Evolutionary conservation across 108 stramenopile genomes (phyloP), one percentile per base, ranked within the genome.

Genomic region (Skeletonema potamos): DNA sequence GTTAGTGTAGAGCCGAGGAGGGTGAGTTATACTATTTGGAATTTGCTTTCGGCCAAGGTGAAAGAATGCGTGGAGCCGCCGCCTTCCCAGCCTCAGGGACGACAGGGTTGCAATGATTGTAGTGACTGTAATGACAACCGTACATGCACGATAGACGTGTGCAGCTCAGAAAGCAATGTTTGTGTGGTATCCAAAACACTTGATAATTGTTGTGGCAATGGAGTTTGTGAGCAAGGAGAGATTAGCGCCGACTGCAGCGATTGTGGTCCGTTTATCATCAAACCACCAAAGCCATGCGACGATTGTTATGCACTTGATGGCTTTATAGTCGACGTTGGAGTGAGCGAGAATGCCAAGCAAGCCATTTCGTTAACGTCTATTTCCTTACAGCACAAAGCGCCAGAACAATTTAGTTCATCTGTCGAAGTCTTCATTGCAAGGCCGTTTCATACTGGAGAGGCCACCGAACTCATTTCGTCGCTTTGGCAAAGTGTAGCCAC

Each of bases 161-260:
- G 76, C 44, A 43, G 57, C 5, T 5, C 44, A 13, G 22, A 51
- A n/a, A n/a, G n/a, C 8, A 48, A 60, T 30, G 29, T 59, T n/a
- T 72, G 76, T 32, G 27, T 43, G 5, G 65, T 73, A 9, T 54
- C 63, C 0, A 48, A 77, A 8, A 48, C 20, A 24, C n/a, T 66
- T 18, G 22, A 5, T n/a, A 48, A 77, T 48, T 77, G 76, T 26
- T 77, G 76, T 46, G 76, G 76, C 15, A 77, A 77, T 54, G 54
- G 55, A 48, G 10, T 72, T 7, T 77, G 76, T n/a, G 76, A 77
- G 32, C 13, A 54, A 15, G 76, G 76, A 12, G 76, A 77, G 24
- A 27, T 29, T 1, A 28, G 27, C 7, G 32, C 8, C 41, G 27
- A 34, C 34, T 64, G 30, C 48, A 41, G 6, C 28, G 76, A 77